Conservation (phyloP, 225 moss, liverwort and hornwort species). For the Bryum argenteum region DNA sequence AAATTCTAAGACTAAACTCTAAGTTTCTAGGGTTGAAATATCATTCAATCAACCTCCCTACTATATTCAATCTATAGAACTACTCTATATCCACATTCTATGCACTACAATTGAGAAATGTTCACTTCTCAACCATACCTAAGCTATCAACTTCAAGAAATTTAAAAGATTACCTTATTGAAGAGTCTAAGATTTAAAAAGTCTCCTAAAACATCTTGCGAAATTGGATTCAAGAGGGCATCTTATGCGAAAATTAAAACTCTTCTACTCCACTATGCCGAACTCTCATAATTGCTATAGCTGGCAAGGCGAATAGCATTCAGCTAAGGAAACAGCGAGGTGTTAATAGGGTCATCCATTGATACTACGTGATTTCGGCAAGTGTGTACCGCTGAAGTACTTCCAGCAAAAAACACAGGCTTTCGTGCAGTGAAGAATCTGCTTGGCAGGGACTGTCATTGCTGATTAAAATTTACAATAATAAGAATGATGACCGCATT, state of each 20-base stretch:
- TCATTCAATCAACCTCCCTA: too few relatives aligned
- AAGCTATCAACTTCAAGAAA: too few relatives aligned
- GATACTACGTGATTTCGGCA: conserved; percentile 1
- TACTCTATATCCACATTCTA: too few relatives aligned
- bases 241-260: neutral
- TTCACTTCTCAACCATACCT: too few relatives aligned
- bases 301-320: neutral
- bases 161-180: too few relatives aligned
- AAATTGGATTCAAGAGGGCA: neutral
- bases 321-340: neutral
- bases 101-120: too few relatives aligned
- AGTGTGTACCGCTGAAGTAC: neutral
- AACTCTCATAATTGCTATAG: neutral
- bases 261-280: neutral
- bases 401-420: neutral
- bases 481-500: conserved; percentile 17
- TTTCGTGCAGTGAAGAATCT: neutral
- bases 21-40: too few relatives aligned
- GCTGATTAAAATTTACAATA: conserved; percentile 17
- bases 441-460: neutral
- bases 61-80: too few relatives aligned
- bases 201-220: too few relatives aligned
- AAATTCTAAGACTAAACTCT: too few relatives aligned
- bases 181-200: too few relatives aligned
- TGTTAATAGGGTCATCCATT: neutral